Conservation (phyloP, 345 rosid genomes). For the Clarkia xantiana region DNA sequence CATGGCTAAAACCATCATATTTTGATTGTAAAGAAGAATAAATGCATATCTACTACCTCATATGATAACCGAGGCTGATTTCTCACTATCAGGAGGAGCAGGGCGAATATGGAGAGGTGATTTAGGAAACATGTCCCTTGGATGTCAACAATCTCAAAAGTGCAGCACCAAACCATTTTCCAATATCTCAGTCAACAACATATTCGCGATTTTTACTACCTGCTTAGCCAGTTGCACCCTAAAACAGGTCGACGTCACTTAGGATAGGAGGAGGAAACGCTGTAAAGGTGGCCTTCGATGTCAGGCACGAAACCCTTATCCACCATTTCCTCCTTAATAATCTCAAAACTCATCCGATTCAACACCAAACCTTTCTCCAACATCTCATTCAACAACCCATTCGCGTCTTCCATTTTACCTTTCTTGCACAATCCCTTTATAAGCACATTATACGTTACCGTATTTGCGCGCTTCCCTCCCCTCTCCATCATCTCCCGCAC, state of each 20-base stretch:
- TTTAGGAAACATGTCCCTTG: no score
- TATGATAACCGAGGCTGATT: no score
- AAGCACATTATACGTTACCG: slow-evolving; percentile 53
- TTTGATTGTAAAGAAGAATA: no score
- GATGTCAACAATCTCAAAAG: slow-evolving; percentile 56
- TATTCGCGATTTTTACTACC: slow-evolving; percentile 55
- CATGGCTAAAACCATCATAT: no score
- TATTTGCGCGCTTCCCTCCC: slow-evolving; percentile 45
- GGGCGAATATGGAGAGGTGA: no score
- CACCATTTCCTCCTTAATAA: slow-evolving; percentile 57
- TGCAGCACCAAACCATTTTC: slow-evolving; percentile 70
- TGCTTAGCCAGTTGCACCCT: no score
- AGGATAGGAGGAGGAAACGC: slow-evolving; percentile 9
- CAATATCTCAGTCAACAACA: slow-evolving; percentile 71
- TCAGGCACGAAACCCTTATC: slow-evolving; percentile 80
- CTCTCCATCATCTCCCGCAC: slow-evolving; percentile 55
- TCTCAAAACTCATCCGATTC: slow-evolving; percentile 48
- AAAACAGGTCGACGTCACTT: no score
- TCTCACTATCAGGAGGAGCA: no score
- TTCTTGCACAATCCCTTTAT: slow-evolving; percentile 48
- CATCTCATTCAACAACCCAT: slow-evolving; percentile 73
- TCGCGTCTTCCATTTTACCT: slow-evolving; percentile 61
- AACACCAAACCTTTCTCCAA: slow-evolving; percentile 75
- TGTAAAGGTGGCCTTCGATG: slow-evolving; percentile 63
- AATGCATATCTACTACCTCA: no score